Evolutionary conservation across 1,139 yeast genomes (phyloP), one percentile per base, ranked within the genome.

Genomic region (Fermentozyma sake): DNA sequence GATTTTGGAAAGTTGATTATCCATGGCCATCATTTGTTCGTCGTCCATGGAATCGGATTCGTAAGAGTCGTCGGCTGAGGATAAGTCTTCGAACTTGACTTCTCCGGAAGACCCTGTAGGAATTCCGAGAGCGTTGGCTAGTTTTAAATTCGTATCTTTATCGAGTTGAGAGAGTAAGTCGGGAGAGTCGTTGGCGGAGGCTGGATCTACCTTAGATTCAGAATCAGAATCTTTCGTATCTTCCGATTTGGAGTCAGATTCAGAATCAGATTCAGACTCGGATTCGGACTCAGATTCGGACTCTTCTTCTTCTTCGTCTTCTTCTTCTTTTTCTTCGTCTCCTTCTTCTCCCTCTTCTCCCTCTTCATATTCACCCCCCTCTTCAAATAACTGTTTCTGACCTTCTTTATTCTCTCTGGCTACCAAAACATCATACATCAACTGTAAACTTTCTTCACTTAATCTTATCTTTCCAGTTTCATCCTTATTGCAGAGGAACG

Each of bases 1-100:
- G 33, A 91, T 91, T 31, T 72, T 73, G 0, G 96, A 76, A 18
- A 91, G 63, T 36, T 86, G 93, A 15, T 71, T 86, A 51, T 91
- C 98, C 50, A 91, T 73, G 10, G 91, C 95, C 79, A 89, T 77
- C 99, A 91, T 91, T 52, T 87, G 89, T 42, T 89, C 97, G 52
- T 91, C 99, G 42, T 91, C 93, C 94, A 86, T 83, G 3, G 87
- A 76, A 37, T 84, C 94, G 8, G 82, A 85, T 32, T 76, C 83
- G 28, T 72, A 72, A 9, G 68, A 70, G 10, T 52, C 56, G 4
- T 50, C 62, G 14, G 44, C 51, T 2, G 71, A 68, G 17, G 55
- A 62, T 28, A 54, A 35, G 12, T 65, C 72, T 5, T 58, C 68
- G 28, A 57, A 61, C 31, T 68, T 67, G 10, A 65, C 68, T 39